Evolutionary conservation across 805 yeast species (phyloP).

Genomic region (Nakazawaea wickerhamii): DNA sequence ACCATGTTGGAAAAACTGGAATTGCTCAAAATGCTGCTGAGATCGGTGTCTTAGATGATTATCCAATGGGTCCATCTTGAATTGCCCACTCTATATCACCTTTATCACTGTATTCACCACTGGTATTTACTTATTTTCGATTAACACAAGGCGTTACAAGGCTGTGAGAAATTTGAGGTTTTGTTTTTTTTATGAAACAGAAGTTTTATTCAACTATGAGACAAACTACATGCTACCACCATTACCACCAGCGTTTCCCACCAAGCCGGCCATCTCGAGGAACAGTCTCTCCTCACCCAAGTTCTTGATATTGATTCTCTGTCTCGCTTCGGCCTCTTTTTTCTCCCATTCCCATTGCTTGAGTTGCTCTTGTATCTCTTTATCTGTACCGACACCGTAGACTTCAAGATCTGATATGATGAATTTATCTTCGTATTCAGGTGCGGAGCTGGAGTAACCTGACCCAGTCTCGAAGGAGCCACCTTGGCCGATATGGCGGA

Average conservation of each 20-base stretch:
- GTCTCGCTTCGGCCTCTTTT: constrained; percentile 74
- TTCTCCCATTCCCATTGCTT: constrained; percentile 90
- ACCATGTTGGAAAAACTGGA: constrained; percentile 4
- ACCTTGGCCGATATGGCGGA: constrained; percentile 61
- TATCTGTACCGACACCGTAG: constrained; percentile 84
- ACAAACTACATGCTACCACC: constrained; percentile 42
- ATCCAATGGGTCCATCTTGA: constrained; percentile 5
- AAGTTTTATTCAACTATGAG: too few relatives aligned
- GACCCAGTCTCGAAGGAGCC: constrained; percentile 40
- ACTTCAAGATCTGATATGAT: constrained; percentile 75
- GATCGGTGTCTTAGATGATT: constrained; percentile 1
- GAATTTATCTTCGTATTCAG: constrained; percentile 63
- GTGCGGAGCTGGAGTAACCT: constrained; percentile 18
- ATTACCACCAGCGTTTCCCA: constrained; percentile 35
- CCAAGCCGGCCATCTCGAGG: constrained; percentile 73
- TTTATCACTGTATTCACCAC: too few relatives aligned
- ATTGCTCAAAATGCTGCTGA: constrained; percentile 9
- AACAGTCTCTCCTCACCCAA: constrained; percentile 81
- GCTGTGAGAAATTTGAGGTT: too few relatives aligned
- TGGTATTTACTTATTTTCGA: neutral
- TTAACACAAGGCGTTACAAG: neutral
- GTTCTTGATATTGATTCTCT: constrained; percentile 57
- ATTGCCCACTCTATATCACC: too few relatives aligned
- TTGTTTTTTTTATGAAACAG: neutral
- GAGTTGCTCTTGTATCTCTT: constrained; percentile 71